phyloP scores from a whole-genome alignment of 306 rosid species.

The Delonix regia region DNA sequence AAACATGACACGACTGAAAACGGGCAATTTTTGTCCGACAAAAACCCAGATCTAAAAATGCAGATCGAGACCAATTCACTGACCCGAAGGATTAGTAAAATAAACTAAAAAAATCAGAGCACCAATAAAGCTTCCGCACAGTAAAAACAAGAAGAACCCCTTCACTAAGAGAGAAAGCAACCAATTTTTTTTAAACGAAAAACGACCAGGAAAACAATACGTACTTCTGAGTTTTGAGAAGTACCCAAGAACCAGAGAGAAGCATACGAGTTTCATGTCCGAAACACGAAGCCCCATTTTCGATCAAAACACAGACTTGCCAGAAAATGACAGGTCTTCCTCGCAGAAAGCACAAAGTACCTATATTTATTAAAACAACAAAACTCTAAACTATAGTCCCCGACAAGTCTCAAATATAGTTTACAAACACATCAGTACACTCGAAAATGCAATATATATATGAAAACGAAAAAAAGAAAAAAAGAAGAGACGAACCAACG shows the following conservation, averaged over 20 bases:
- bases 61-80: conserved; percentile 23
- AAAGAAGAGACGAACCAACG: no score
- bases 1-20: not conserved
- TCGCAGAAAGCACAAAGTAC: not conserved
- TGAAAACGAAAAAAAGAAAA: no score
- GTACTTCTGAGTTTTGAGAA: not conserved
- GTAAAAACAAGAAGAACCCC: no score
- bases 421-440: no score
- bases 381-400: conserved; percentile 17
- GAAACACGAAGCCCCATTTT: conserved; percentile 19
- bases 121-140: conserved; percentile 8
- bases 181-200: conserved; percentile 1
- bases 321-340: conserved; percentile 1
- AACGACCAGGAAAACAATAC: not conserved
- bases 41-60: conserved; percentile 46
- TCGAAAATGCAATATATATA: no score
- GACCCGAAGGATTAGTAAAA: conserved; percentile 25
- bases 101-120: not conserved
- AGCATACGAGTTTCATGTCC: conserved; percentile 5
- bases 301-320: conserved; percentile 17
- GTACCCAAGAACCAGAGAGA: not conserved
- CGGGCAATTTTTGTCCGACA: not conserved
- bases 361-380: no score
- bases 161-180: not conserved
- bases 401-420: not conserved